Evolutionary conservation across 176 grass and related monocot genomes (phyloP).

Genomic region (Hsuehochloa calcarea): DNA sequence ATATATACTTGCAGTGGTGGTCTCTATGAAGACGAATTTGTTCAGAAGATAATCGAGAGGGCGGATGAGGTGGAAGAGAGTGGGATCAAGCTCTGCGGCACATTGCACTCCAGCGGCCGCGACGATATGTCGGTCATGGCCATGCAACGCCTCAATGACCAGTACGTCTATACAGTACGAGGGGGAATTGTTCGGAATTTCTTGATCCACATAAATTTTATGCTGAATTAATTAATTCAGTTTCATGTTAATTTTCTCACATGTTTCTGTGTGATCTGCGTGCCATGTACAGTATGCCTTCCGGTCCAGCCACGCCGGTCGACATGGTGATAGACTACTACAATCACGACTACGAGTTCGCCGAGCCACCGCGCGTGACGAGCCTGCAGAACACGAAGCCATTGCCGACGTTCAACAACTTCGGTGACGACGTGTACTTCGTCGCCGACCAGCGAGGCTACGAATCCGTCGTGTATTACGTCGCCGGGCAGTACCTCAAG

Average conservation of each 20-base stretch:
- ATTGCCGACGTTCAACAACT: constrained; percentile 38
- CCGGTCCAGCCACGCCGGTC: constrained; percentile 30
- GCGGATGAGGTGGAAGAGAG: neutral
- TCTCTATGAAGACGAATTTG: constrained; percentile 14
- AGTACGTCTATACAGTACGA: constrained; percentile 15
- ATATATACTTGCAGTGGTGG: constrained; percentile 26
- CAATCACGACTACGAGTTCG: constrained; percentile 57
- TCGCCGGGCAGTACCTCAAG: constrained; percentile 50
- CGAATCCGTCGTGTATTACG: constrained; percentile 42
- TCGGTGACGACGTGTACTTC: constrained; percentile 51
- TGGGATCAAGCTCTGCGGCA: constrained; percentile 13
- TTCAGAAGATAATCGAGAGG: constrained; percentile 27
- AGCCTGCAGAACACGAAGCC: constrained; percentile 61
- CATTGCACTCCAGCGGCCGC: constrained; percentile 32
- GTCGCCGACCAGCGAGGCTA: constrained; percentile 61
- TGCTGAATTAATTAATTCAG: too few relatives aligned
- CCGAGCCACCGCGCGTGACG: constrained; percentile 57
- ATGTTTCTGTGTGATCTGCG: neutral
- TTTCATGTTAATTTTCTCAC: too few relatives aligned
- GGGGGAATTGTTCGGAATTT: neutral
- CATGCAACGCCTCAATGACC: constrained; percentile 49
- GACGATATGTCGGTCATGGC: constrained; percentile 49
- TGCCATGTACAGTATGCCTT: neutral
- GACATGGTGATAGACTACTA: constrained; percentile 75
- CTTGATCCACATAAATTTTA: too few relatives aligned